These are phyloP conservation scores for Nematocida displodere DNA, from an alignment of 371 early-diverging fungal species.

Conservation along the genomic window DNA sequence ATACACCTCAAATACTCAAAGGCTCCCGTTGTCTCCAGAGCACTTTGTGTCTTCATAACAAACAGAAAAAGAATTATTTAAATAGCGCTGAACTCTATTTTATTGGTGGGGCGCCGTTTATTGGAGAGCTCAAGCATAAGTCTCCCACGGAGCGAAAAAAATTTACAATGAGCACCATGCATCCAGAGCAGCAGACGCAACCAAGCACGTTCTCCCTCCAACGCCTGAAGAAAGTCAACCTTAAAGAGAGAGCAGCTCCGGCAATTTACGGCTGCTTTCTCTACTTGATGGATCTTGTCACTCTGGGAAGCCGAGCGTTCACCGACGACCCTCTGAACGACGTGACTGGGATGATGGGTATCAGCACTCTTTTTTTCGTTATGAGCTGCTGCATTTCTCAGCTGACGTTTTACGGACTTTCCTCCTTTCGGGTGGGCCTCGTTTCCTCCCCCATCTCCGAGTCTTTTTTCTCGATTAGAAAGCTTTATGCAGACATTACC, in stretches of 20 bases:
- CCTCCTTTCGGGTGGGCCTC: constrained; percentile 35
- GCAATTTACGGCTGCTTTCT: neutral
- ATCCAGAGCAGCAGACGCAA: too few species aligned
- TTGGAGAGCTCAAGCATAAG: too few species aligned
- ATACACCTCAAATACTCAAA: constrained; percentile 75
- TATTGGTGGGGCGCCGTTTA: too few species aligned
- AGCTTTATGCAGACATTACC: neutral
- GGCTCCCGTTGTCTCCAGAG: constrained; percentile 1
- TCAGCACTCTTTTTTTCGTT: constrained; percentile 30
- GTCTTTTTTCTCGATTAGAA: neutral
- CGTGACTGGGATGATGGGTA: neutral
- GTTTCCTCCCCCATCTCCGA: constrained; percentile 44
- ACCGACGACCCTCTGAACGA: neutral
- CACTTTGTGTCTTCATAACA: constrained; percentile 19
- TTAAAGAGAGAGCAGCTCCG: neutral
- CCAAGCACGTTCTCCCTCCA: too few species aligned
- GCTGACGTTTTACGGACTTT: constrained; percentile 24
- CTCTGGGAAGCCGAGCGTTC: constrained; percentile 15
- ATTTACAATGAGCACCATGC: too few species aligned
- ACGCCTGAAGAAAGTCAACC: too few species aligned
- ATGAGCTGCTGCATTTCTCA: neutral
- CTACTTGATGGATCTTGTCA: constrained; percentile 46
- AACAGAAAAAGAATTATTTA: constrained; percentile 42
- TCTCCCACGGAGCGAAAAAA: too few species aligned
- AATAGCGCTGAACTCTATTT: too few species aligned